Evolutionary conservation across 2,329 filamentous ascomycete genomes (phyloP).

Genomic region (Xylariaceae sp.): DNA sequence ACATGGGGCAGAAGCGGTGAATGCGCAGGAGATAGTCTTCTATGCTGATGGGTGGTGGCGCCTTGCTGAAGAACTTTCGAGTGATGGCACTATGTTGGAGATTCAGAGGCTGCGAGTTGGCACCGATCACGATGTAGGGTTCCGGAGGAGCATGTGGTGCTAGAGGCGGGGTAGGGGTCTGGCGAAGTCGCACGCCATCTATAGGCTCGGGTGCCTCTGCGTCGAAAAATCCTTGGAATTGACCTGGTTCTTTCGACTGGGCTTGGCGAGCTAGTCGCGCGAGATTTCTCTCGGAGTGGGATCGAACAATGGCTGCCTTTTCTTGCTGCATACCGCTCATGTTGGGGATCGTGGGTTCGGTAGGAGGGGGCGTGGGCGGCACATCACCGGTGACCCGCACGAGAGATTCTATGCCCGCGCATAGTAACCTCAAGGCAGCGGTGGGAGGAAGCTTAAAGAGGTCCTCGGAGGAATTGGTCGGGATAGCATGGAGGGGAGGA

Average conservation of each 20-base stretch:
- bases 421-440: slow-evolving; percentile 77
- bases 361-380: slow-evolving; percentile 73
- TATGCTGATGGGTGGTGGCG: slow-evolving; percentile 77
- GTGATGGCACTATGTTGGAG: slow-evolving; percentile 83
- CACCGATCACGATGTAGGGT: slow-evolving; percentile 62
- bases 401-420: slow-evolving; percentile 66
- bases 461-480: slow-evolving; percentile 52
- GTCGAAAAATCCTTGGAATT: slow-evolving; percentile 20
- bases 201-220: slow-evolving; percentile 37
- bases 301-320: slow-evolving; percentile 58
- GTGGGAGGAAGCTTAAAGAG: slow-evolving; percentile 71
- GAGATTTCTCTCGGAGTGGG: slow-evolving; percentile 55
- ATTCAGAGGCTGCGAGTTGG: slow-evolving; percentile 68
- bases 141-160: slow-evolving; percentile 33
- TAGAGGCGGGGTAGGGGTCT: slow-evolving; percentile 27
- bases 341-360: slow-evolving; percentile 60
- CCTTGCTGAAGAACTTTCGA: slow-evolving; percentile 89
- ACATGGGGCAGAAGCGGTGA: slow-evolving; percentile 90
- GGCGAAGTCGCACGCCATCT: slow-evolving; percentile 54
- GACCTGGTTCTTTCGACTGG: slow-evolving; percentile 2
- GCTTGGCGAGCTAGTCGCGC: slow-evolving; percentile 33
- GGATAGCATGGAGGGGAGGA: slow-evolving; percentile 44
- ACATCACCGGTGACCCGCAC: slow-evolving; percentile 74
- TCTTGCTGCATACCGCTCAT: slow-evolving; percentile 63
- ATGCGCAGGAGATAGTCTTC: slow-evolving; percentile 83